A percentile compares a stretch with the other conserved stretches of the same genome.
Conservation (phyloP, 495 filamentous ascomycete species). For the Cairneyella variabilis region DNA sequence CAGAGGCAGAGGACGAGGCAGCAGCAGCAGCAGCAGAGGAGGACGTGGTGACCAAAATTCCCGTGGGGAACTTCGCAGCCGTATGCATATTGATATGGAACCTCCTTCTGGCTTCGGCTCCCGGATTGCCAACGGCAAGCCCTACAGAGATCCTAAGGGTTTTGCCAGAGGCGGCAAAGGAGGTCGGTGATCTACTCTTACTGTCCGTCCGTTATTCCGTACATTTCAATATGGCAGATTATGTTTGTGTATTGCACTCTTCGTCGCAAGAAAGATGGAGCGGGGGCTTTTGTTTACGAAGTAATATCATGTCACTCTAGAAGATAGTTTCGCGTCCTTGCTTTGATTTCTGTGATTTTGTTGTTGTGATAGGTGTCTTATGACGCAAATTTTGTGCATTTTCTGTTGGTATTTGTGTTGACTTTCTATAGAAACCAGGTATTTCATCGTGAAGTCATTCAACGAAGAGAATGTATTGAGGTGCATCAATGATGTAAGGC, state of each 20-base stretch:
- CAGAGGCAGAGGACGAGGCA: constrained; percentile 15
- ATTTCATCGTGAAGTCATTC: constrained; percentile 44
- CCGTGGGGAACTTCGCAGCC: constrained; percentile 6
- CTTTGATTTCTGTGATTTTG: neutral
- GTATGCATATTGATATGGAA: too few relatives aligned
- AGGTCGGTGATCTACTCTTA: constrained; percentile 24
- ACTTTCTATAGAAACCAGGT: constrained; percentile 35
- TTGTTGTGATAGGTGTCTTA: constrained; percentile 3
- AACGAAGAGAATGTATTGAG: constrained; percentile 38
- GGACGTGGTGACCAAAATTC: constrained; percentile 8
- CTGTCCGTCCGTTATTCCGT: too few relatives aligned
- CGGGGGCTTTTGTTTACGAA: neutral
- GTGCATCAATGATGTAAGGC: constrained; percentile 38
- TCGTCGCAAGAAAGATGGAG: neutral
- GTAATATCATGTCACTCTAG: neutral
- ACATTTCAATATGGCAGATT: too few relatives aligned
- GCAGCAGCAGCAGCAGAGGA: too few relatives aligned
- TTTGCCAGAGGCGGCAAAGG: constrained; percentile 23
- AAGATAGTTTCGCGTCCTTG: neutral
- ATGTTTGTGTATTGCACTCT: too few relatives aligned
- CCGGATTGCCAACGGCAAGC: constrained; percentile 8
- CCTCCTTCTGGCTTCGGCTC: constrained; percentile 9
- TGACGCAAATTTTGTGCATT: too few relatives aligned
- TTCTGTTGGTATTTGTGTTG: too few relatives aligned
- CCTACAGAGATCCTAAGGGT: constrained; percentile 14